Evolutionary conservation across 2,329 filamentous ascomycete species (phyloP), one percentile per base, ranked within the genome.

Genomic region (Penicillium rolfsii): DNA sequence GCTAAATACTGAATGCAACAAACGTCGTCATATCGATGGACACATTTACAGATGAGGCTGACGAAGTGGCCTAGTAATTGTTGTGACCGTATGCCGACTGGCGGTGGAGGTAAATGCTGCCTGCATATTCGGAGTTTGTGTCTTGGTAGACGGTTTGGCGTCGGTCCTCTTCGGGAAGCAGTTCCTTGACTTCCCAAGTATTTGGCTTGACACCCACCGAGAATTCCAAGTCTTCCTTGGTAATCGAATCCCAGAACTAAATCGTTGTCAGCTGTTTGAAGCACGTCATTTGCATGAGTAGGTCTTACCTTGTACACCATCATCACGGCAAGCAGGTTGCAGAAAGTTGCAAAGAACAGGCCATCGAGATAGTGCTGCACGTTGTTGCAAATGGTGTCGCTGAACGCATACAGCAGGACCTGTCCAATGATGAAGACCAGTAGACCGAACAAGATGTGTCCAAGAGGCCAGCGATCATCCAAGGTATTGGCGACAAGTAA

Each of bases 201-300:
- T 97, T 96, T 79, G 91, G 90, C 76, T 94, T 91, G 61, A 92
- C 92, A 66, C 94, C 94, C 53, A 99, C 95, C 2, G 93, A 97
- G 79, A 99, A 99, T 76, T 99, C 95, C 67, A 99, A 89, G 76
- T 99, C 95, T 80, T 99, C 95, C 74, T 91, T 93, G 24, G 95
- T 99, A 77, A 99, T 99, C 16, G 93, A 97, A 75, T 99, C 95
- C 95, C 95, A 99, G 83, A 96, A 99, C 93, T 95, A 69, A 57
- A 49, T 19, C n/a, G 60, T 49, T 46, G 66, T 80, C 71, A 79
- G 74, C 57, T 26, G 48, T 26, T 26, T 16, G 24, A 43, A 58
- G 16, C 43, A 40, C n/a, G 30, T 8, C 5, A n/a, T 26, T n/a
- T 12, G 6, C 1, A 11, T 35, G 11, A 38, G 53, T 45, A 43